These are phyloP conservation scores for Globisporangium nunn DNA, from an alignment of 352 stramenopile species.

Conservation along the genomic window DNA sequence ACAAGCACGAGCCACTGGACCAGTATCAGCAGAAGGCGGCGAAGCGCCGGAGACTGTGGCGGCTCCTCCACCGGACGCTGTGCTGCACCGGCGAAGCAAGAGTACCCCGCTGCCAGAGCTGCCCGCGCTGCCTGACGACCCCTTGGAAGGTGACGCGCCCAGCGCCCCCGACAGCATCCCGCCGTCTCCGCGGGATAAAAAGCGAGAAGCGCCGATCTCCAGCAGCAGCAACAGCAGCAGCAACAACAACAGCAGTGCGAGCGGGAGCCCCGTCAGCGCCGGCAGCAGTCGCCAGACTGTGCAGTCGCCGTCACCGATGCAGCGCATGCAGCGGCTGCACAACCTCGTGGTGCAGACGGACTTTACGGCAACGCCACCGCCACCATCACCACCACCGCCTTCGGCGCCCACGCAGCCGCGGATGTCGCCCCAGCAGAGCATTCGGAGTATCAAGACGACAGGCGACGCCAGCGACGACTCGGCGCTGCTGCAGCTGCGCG, in stretches of 20 bases:
- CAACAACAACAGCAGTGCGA: conserved; percentile 1
- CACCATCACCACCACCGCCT: background rate
- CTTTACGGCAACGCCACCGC: conserved; percentile 4
- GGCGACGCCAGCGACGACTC: conserved; percentile 1
- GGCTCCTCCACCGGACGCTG: background rate
- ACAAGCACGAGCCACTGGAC: background rate
- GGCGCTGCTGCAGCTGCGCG: background rate
- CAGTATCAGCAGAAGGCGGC: background rate
- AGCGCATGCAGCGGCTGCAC: conserved; percentile 28
- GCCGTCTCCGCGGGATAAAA: background rate
- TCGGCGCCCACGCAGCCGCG: background rate
- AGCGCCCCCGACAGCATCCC: background rate
- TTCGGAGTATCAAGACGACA: background rate
- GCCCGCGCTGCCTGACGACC: background rate
- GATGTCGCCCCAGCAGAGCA: background rate
- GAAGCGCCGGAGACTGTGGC: background rate
- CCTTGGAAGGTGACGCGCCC: background rate
- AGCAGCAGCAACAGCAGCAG: background rate
- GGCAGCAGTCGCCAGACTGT: background rate
- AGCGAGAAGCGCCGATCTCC: background rate
- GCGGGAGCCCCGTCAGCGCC: background rate
- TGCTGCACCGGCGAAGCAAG: background rate
- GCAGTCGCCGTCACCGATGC: conserved; percentile 23
- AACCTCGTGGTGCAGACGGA: conserved; percentile 28
- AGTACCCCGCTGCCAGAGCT: background rate